Percentiles rank a stretch among this genome's conserved stretches.
Evolutionary conservation across 768 basidiomycete species (phyloP).

Genomic region (Russula olivacea): DNA sequence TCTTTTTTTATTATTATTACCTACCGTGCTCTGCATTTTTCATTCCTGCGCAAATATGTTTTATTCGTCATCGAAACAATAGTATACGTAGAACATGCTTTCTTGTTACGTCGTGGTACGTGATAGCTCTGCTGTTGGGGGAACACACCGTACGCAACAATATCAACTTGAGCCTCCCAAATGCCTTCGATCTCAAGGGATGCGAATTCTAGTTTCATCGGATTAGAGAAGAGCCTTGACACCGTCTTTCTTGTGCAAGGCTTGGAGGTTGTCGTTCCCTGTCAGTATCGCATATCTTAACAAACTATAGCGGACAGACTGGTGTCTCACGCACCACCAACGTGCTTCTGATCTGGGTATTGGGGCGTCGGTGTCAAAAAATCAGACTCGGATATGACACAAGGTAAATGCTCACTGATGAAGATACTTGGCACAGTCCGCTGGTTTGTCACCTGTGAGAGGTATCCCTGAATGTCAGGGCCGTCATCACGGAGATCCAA

Average conservation of each 20-base stretch:
- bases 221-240: slow-evolving; percentile 18
- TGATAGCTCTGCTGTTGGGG: too few relatives aligned
- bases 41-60: not conserved
- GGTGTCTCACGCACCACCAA: slow-evolving; percentile 43
- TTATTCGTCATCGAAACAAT: not conserved
- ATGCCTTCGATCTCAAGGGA: not conserved
- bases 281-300: not conserved
- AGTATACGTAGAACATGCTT: not conserved
- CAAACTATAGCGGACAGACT: not conserved
- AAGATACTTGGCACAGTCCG: slow-evolving; percentile 74
- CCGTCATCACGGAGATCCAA: slow-evolving; percentile 57
- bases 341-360: slow-evolving; percentile 42
- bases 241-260: slow-evolving; percentile 14
- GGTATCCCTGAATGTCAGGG: slow-evolving; percentile 57
- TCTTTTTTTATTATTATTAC: not conserved
- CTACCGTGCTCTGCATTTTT: not conserved
- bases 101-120: not conserved
- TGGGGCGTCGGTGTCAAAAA: not conserved
- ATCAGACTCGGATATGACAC: not conserved
- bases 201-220: not conserved
- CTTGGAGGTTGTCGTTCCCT: slow-evolving; percentile 23
- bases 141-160: not conserved
- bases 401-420: slow-evolving; percentile 44
- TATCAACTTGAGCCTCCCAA: not conserved
- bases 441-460: slow-evolving; percentile 57